These are phyloP conservation scores for Macrophomina phaseolina DNA, from an alignment of 2,329 filamentous ascomycete species.

Conservation along the genomic window DNA sequence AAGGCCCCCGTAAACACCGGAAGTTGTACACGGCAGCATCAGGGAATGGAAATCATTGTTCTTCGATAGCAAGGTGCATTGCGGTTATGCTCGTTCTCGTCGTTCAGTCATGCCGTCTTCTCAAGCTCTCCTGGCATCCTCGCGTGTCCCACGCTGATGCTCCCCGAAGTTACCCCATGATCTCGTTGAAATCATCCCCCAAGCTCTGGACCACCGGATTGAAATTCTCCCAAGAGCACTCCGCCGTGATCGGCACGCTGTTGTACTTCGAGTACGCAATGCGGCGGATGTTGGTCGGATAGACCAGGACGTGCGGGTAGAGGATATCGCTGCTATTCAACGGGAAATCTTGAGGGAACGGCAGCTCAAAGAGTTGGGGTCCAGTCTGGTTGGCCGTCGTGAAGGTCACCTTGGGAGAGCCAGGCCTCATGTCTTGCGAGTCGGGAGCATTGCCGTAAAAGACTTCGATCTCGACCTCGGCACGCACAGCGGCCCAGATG, in stretches of 20 bases:
- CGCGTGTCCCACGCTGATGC: too few relatives aligned
- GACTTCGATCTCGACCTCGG: conserved; percentile 28
- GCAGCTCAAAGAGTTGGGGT: conserved; percentile 16
- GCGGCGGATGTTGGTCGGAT: background rate
- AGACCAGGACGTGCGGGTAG: conserved; percentile 24
- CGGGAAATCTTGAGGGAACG: conserved; percentile 25
- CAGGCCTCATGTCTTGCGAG: conserved; percentile 2
- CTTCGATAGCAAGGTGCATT: background rate
- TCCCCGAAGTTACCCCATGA: background rate
- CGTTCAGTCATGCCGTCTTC: conserved; percentile 8
- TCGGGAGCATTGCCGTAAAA: conserved; percentile 16
- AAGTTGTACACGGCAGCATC: background rate
- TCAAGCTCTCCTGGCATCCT: background rate
- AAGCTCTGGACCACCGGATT: conserved; percentile 23
- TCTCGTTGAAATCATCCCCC: conserved; percentile 19
- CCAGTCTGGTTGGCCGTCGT: conserved; percentile 18
- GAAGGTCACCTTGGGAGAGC: conserved; percentile 21
- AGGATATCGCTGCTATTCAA: conserved; percentile 13
- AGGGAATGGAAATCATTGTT: background rate
- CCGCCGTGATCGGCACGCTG: conserved; percentile 25
- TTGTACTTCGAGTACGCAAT: conserved; percentile 27
- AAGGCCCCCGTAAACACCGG: background rate
- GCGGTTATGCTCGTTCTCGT: background rate
- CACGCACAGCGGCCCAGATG: conserved; percentile 43
- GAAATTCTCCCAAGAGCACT: conserved; percentile 27